These are phyloP conservation scores for Hortaea sp. DNA, from an alignment of 2,329 filamentous ascomycete genomes.

Conservation along the genomic window DNA sequence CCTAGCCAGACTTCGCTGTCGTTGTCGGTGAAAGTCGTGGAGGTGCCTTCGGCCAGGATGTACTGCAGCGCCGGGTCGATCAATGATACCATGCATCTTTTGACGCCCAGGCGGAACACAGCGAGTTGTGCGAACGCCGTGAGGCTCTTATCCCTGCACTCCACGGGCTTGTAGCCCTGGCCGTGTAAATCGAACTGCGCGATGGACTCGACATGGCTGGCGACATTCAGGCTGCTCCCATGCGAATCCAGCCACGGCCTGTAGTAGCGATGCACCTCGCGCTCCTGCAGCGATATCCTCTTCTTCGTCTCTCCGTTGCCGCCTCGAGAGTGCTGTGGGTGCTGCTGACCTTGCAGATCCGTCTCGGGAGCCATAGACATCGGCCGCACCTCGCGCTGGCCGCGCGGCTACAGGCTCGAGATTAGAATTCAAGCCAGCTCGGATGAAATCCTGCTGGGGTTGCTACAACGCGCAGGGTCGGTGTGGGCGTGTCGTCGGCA, in stretches of 20 bases:
- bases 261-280: slow-evolving; percentile 10
- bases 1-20: slow-evolving; percentile 11
- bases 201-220: slow-evolving; percentile 15
- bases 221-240: slow-evolving; percentile 15
- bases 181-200: slow-evolving; percentile 12
- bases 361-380: too few species aligned
- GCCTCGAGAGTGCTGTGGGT: too few species aligned
- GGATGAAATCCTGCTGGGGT: too few species aligned
- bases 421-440: too few species aligned
- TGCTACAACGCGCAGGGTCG: too few species aligned
- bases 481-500: too few species aligned
- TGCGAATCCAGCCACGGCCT: slow-evolving; percentile 18
- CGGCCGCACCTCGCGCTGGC: too few species aligned
- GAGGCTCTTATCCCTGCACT: slow-evolving; percentile 23
- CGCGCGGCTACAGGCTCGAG: too few species aligned
- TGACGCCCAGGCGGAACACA: slow-evolving; percentile 38
- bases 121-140: slow-evolving; percentile 41
- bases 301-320: background rate
- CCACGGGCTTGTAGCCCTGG: slow-evolving; percentile 12
- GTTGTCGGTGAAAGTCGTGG: slow-evolving; percentile 32
- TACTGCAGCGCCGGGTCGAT: slow-evolving; percentile 39
- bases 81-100: slow-evolving; percentile 42
- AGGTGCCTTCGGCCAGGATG: slow-evolving; percentile 44
- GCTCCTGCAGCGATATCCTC: slow-evolving; percentile 8
- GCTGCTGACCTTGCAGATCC: too few species aligned